A percentile compares a stretch with the other conserved stretches of the same genome.
phyloP scores from a whole-genome alignment of 495 filamentous ascomycete genomes.

The Podospora pseudocomata region DNA sequence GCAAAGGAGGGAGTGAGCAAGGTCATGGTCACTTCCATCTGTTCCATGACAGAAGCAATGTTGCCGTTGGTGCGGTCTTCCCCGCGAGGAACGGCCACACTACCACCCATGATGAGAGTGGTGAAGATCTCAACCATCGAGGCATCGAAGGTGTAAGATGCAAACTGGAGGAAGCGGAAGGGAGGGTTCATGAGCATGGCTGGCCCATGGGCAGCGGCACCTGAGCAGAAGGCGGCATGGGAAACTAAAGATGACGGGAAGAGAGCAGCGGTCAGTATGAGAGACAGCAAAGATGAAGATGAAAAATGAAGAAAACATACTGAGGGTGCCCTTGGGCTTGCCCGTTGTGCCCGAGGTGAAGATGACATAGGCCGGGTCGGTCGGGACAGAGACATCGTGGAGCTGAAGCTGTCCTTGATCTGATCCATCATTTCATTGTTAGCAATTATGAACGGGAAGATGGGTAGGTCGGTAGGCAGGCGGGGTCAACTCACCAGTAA shows the following conservation, averaged over 20 bases:
- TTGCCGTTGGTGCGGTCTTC: slow-evolving; percentile 30
- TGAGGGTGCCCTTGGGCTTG: slow-evolving; percentile 46
- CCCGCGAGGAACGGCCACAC: slow-evolving; percentile 35
- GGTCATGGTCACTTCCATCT: slow-evolving; percentile 25
- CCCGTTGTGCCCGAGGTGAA: slow-evolving; percentile 63
- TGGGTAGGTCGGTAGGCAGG: no score
- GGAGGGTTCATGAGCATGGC: slow-evolving; percentile 16
- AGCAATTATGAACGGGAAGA: not conserved
- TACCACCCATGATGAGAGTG: slow-evolving; percentile 44
- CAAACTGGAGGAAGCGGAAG: slow-evolving; percentile 54
- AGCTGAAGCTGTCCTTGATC: not conserved
- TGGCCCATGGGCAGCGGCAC: slow-evolving; percentile 24
- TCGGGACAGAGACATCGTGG: slow-evolving; percentile 8
- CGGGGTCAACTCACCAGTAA: not conserved
- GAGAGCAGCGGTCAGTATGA: not conserved
- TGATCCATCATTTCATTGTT: not conserved
- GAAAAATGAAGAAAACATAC: slow-evolving; percentile 12
- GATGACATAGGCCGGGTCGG: slow-evolving; percentile 44
- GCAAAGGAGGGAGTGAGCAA: slow-evolving; percentile 28
- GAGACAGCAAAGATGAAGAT: not conserved
- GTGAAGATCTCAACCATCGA: slow-evolving; percentile 54
- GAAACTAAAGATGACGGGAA: slow-evolving; percentile 17
- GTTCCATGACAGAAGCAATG: slow-evolving; percentile 27
- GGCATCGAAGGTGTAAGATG: slow-evolving; percentile 59
- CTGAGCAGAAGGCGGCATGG: slow-evolving; percentile 33